Evolutionary conservation across 208 protist genomes (phyloP), one percentile per base, ranked within the genome.

Genomic region (Jaenimonas drosophilae): DNA sequence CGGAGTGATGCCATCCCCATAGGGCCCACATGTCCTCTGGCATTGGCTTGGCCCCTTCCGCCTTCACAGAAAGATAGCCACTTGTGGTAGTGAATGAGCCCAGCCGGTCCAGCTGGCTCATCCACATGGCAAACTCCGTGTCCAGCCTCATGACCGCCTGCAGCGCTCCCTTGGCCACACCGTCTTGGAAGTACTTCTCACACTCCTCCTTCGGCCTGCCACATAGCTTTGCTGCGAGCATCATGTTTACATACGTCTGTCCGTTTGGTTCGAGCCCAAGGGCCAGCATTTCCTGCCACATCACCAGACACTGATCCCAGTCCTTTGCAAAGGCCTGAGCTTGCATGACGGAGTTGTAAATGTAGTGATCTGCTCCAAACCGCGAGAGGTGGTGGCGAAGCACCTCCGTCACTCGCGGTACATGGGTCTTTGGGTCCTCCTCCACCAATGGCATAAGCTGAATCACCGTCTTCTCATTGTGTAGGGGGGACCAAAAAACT

Each of bases 331-430:
- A 94, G 14, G 82, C 87, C 24, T 51, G 41, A 5, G 82, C 87
- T 60, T 94, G 87, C 82, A 94, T 94, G 4, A 94, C 82, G 3
- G 77, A 81, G 48, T 94, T 94, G 70, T 90, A 94, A 41, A 94
- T 91, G 56, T 85, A 88, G 52, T 94, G 87, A 40, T 94, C 87
- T 1, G 76, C 79, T 0, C 87, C 87, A 61, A 84, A 94, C 12
- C 77, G 65, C 57, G 75, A 83, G n/a, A 94, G 50, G 47, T 94
- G 85, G 44, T 90, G 77, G 12, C 72, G 61, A 56, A 85, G 87
- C 20, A 94, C 67, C 16, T 89, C 66, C 34, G 85, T 45, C 0
- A 94, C 80, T 14, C 49, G 65, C 44, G 45, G 49, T 73, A 94
- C 89, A 44, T 87, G 61, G 29, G 20, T 53, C 23, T 63, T 54